Evolutionary conservation across 305 asterid genomes (phyloP), one percentile per base, ranked within the genome.

Genomic region (Salvia sclarea): DNA sequence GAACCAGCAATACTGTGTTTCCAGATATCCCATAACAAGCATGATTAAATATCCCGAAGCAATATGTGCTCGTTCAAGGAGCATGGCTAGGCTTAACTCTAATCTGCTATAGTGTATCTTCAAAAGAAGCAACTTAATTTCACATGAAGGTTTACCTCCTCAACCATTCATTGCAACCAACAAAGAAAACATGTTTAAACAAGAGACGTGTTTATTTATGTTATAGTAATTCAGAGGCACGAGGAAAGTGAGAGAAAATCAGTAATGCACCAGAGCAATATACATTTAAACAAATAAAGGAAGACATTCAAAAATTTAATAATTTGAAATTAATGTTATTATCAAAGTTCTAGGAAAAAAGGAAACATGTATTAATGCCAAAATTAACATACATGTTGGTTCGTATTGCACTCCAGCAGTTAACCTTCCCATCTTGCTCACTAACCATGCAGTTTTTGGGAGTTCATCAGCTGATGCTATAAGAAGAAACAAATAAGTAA

Each of bases 401-500:
- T 91, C 96, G 74, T 89, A 89, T 76, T 89, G 96, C 73, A 87
- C 95, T 72, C 98, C 98, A 16, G 96, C 90, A 45, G 89, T 89
- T 83, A 91, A 74, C 77, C 94, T 84, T 75, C 96, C 98, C 78
- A 86, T 77, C 88, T 87, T 86, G 92, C 95, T 89, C 37, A 91
- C 94, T 68, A 89, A 73, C 98, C 98, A 91, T 52, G 96, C 96
- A 21, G 72, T 80, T 77, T 83, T 89, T 54, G 95, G 96, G 81
- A 82, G 76, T 69, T 85, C 92, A 73, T 86, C 85, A 38, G 35
- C 9, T 48, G 83, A 84, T 44, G 59, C 96, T 86, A 80, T 37
- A 60, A 38, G n/a, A 55, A 76, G 66, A 20, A 70, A 68, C 33
- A 70, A 60, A 53, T 25, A 44, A 71, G 59, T 66, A n/a, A n/a